Evolutionary conservation across 2,329 filamentous ascomycete genomes (phyloP).

Genomic region (Colletotrichum sp.): DNA sequence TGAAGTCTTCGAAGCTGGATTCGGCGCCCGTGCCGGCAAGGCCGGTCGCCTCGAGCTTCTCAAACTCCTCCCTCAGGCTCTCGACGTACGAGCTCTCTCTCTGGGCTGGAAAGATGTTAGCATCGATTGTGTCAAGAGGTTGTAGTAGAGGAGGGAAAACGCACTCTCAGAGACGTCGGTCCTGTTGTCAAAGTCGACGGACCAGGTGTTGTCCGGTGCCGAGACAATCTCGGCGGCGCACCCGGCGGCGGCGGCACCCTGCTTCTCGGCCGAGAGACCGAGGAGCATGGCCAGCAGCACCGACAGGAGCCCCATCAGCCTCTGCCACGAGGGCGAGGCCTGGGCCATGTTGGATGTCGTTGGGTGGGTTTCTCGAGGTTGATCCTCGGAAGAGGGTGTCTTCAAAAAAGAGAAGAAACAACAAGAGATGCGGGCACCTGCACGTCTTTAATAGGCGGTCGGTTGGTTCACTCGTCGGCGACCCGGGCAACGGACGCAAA

Average conservation of each 20-base stretch:
- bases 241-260: constrained; percentile 6
- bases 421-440: neutral
- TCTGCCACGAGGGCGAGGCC: constrained; percentile 18
- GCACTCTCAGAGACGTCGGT: constrained; percentile 17
- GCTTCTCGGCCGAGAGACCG: constrained; percentile 5
- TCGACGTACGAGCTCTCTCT: constrained; percentile 13
- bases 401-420: neutral
- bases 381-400: constrained; percentile 19
- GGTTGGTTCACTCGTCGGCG: neutral
- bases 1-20: constrained; percentile 2
- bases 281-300: constrained; percentile 19
- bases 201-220: constrained; percentile 3
- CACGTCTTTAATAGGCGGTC: constrained; percentile 14
- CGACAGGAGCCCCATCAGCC: constrained; percentile 17
- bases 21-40: constrained; percentile 5
- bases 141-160: neutral
- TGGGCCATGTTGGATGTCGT: constrained; percentile 7
- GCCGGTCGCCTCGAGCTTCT: constrained; percentile 7
- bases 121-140: fast-evolving
- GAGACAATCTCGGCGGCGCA: constrained; percentile 2
- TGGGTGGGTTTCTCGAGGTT: constrained; percentile 10
- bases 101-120: neutral
- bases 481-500: constrained; percentile 3
- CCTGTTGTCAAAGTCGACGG: constrained; percentile 10
- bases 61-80: neutral